A percentile compares a stretch with the other conserved stretches of the same genome.
These are phyloP conservation scores for Phaseolus lunatus DNA, from an alignment of 306 rosid genomes.

Conservation along the genomic window DNA sequence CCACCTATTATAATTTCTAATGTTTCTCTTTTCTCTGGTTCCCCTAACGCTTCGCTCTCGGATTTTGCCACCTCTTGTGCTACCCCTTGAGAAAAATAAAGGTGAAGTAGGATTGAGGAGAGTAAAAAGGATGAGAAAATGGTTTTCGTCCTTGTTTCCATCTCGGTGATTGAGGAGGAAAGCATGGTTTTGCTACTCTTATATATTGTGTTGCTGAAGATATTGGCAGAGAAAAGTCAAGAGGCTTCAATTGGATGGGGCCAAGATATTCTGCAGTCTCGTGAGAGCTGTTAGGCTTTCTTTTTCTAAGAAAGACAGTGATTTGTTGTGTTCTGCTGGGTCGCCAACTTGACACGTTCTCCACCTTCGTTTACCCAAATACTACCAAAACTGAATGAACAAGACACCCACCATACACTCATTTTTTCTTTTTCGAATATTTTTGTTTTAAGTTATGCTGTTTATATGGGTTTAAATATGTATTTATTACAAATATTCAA, in stretches of 20 bases:
- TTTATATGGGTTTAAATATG: too few species aligned
- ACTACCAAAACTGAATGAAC: neutral
- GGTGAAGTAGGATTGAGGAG: constrained; percentile 27
- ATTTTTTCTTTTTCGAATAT: too few species aligned
- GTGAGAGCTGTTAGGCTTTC: constrained; percentile 43
- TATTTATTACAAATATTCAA: too few species aligned
- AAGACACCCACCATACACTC: too few species aligned
- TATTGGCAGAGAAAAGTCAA: constrained; percentile 34
- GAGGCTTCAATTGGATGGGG: neutral
- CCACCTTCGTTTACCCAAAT: neutral
- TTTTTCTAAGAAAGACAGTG: constrained; percentile 29
- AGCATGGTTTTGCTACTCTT: neutral
- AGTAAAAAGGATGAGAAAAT: constrained; percentile 35
- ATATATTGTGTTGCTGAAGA: neutral
- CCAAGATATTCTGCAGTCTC: neutral
- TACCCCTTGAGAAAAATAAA: neutral
- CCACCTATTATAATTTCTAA: constrained; percentile 57
- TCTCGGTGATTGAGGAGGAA: neutral
- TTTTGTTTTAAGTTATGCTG: too few species aligned
- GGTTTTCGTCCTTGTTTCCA: constrained; percentile 38
- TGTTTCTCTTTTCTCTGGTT: constrained; percentile 38
- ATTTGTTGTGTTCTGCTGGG: neutral
- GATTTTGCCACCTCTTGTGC: constrained; percentile 35
- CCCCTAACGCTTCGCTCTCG: constrained; percentile 48
- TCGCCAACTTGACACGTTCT: constrained; percentile 11